A percentile compares a stretch with the other conserved stretches of the same genome.
Evolutionary conservation across 345 rosid species (phyloP).

Genomic region (Arabidopsis thaliana): TAIR10.1 NC_003076.8:3979001-3979500

Average conservation of each 20-base stretch:
- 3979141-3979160: conserved; percentile 34
- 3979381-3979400: conserved; percentile 65
- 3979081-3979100: conserved; percentile 59
- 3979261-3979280: conserved; percentile 68
- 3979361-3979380: conserved; percentile 77
- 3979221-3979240: conserved; percentile 93
- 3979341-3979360: conserved; percentile 98
- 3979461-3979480: conserved; percentile 79
- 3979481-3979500: conserved; percentile 96
- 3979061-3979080: conserved; percentile 94
- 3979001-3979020: conserved; percentile 66
- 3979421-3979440: conserved; percentile 94
- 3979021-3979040: conserved; percentile 82
- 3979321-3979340: conserved; percentile 80
- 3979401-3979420: conserved; percentile 67
- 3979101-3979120: conserved; percentile 75
- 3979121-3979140: conserved; percentile 86
- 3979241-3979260: conserved; percentile 74
- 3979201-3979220: conserved; percentile 93
- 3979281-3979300: conserved; percentile 74
- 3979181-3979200: conserved; percentile 64
- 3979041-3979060: conserved; percentile 62
- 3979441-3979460: conserved; percentile 74
- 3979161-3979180: conserved; percentile 47
- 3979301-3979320: conserved; percentile 98